Conservation (phyloP, 164 flowering plant species). For the Malania oleifera region DNA sequence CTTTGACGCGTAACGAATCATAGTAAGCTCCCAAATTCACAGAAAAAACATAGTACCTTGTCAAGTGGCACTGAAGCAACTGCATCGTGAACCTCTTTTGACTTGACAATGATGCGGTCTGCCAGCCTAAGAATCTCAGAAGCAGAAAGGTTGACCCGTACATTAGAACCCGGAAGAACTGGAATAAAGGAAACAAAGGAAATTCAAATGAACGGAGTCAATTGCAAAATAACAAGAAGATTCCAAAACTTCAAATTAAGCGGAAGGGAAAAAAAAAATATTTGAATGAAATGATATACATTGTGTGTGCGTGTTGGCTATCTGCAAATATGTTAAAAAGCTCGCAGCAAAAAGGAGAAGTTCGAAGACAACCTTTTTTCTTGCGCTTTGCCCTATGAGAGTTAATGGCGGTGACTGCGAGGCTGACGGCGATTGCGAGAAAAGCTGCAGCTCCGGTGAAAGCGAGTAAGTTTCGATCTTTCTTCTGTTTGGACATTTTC, state of each 20-base stretch:
- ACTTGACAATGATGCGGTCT: slow-evolving; percentile 60
- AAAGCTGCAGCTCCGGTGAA: slow-evolving; percentile 78
- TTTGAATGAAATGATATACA: too few relatives aligned
- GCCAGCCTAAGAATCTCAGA: slow-evolving; percentile 71
- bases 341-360: neutral
- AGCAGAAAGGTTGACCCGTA: slow-evolving; percentile 59
- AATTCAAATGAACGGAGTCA: neutral
- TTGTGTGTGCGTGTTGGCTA: too few relatives aligned
- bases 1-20: neutral
- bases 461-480: slow-evolving; percentile 36
- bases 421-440: slow-evolving; percentile 51
- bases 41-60: slow-evolving; percentile 37
- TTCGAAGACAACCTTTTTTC: slow-evolving; percentile 39
- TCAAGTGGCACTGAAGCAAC: slow-evolving; percentile 83
- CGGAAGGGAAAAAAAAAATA: neutral
- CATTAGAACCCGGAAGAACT: slow-evolving; percentile 65
- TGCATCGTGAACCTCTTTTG: slow-evolving; percentile 73
- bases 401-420: slow-evolving; percentile 52
- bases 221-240: neutral
- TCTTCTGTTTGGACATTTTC: slow-evolving; percentile 22
- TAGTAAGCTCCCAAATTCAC: neutral
- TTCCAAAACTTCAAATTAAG: neutral
- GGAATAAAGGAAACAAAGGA: neutral
- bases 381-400: slow-evolving; percentile 31
- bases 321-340: too few relatives aligned